These are phyloP conservation scores for Aschersonia sp. DNA, from an alignment of 2,329 filamentous ascomycete species.

Conservation along the genomic window DNA sequence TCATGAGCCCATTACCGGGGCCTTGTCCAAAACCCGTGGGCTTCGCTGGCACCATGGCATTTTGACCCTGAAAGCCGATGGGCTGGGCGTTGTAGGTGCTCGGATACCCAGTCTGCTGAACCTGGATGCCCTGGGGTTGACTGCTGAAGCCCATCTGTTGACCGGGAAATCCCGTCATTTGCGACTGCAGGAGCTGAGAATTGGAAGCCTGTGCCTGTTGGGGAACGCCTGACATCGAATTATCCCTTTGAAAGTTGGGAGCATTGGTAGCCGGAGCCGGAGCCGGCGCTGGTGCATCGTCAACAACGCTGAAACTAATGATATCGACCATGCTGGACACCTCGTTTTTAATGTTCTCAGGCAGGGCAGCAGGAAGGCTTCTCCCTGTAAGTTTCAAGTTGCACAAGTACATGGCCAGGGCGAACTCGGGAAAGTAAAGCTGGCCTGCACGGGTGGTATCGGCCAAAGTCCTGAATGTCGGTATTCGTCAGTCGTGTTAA, in stretches of 20 bases:
- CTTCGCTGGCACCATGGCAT: constrained; percentile 82
- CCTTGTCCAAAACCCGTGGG: constrained; percentile 39
- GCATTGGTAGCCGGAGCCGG: constrained; percentile 44
- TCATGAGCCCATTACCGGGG: constrained; percentile 42
- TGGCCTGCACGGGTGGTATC: constrained; percentile 96
- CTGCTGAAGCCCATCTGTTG: constrained; percentile 43
- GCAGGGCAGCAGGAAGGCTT: constrained; percentile 56
- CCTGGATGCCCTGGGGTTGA: constrained; percentile 44
- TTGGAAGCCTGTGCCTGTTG: constrained; percentile 65
- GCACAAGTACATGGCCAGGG: constrained; percentile 95
- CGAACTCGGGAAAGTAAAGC: constrained; percentile 94
- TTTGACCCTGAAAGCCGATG: constrained; percentile 69
- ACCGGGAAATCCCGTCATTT: constrained; percentile 55
- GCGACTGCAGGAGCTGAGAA: constrained; percentile 45
- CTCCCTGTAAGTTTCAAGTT: constrained; percentile 87
- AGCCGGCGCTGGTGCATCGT: constrained; percentile 45
- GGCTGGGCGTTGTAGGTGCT: constrained; percentile 54
- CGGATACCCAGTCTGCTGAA: constrained; percentile 58
- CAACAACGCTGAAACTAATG: constrained; percentile 83
- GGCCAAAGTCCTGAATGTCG: constrained; percentile 56
- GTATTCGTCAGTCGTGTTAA: neutral
- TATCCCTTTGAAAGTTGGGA: constrained; percentile 49
- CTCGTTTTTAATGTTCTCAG: constrained; percentile 84
- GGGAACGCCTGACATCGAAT: constrained; percentile 35
- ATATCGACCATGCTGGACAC: constrained; percentile 99